These are phyloP conservation scores for Crithidia acanthocephali DNA, from an alignment of 208 protist species.

Conservation along the genomic window DNA sequence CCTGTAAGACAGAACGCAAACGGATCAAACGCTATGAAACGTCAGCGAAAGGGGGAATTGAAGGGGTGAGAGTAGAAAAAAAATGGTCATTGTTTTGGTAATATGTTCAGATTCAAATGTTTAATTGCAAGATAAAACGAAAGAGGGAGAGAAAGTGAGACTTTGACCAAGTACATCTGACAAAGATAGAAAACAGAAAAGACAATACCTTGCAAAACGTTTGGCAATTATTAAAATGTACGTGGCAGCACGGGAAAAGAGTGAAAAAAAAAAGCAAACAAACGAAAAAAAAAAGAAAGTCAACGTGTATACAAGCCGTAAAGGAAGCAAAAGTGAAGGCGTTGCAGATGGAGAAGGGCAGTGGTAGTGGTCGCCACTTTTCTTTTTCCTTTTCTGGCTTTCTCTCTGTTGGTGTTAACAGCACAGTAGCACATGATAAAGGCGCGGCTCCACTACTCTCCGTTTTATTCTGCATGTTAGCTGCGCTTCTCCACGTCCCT, in stretches of 20 bases:
- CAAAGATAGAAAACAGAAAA: not conserved
- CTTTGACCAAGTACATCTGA: not conserved
- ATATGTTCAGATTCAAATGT: constrained; percentile 13
- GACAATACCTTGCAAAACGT: not conserved
- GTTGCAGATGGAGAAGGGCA: not conserved
- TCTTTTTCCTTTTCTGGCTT: not conserved
- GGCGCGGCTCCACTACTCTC: not conserved
- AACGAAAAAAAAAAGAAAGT: not conserved
- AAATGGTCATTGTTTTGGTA: constrained; percentile 4
- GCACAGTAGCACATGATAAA: not conserved
- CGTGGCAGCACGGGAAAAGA: constrained; percentile 2
- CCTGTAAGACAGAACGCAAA: not conserved
- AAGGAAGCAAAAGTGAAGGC: not conserved
- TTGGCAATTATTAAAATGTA: not conserved
- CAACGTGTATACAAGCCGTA: not conserved
- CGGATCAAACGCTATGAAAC: not conserved
- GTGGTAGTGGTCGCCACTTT: not conserved
- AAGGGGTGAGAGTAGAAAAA: not conserved
- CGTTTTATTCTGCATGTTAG: not conserved
- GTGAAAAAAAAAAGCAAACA: not conserved
- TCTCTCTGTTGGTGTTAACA: not conserved
- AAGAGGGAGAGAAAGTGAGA: not conserved
- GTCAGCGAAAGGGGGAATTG: not conserved
- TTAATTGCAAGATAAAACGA: not conserved
- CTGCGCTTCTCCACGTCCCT: not conserved